phyloP scores from a whole-genome alignment of 371 early-diverging fungal genomes.

The Saksenaea oblongispora region DNA sequence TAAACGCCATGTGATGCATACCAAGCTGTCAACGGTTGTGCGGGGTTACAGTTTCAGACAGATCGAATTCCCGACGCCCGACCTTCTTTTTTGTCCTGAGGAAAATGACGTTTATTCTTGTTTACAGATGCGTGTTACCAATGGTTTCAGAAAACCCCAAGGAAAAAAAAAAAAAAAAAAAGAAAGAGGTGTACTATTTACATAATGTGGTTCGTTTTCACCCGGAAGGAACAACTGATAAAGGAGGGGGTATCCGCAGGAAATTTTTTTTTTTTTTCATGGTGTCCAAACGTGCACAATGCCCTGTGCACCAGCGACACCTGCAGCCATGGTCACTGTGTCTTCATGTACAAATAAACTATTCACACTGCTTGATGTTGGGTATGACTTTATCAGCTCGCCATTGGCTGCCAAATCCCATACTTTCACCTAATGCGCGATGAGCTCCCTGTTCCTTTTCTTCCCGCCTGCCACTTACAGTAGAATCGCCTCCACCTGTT shows the following conservation, averaged over 20 bases:
- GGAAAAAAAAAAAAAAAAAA: neutral
- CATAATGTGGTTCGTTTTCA: neutral
- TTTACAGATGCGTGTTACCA: neutral
- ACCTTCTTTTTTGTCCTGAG: too few species aligned
- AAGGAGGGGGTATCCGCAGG: neutral
- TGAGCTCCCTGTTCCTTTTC: neutral
- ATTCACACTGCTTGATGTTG: conserved; percentile 31
- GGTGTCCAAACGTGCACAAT: conserved; percentile 38
- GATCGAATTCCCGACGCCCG: too few species aligned
- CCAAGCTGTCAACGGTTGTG: too few species aligned
- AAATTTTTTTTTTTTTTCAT: neutral
- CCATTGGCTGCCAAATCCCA: conserved; percentile 34
- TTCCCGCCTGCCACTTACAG: conserved; percentile 3
- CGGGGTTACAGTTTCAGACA: too few species aligned
- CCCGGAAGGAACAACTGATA: neutral
- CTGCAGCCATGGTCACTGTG: conserved; percentile 34
- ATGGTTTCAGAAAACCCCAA: neutral
- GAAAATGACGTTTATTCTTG: neutral
- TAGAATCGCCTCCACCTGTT: conserved; percentile 47
- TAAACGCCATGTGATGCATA: too few species aligned
- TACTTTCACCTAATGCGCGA: conserved; percentile 22
- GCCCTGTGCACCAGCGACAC: conserved; percentile 41
- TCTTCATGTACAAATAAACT: conserved; percentile 40
- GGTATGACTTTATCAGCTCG: conserved; percentile 27
- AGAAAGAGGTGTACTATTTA: neutral